A percentile compares a stretch with the other conserved stretches of the same genome.
phyloP scores from a whole-genome alignment of 345 rosid species.

The Viola odorata region DNA sequence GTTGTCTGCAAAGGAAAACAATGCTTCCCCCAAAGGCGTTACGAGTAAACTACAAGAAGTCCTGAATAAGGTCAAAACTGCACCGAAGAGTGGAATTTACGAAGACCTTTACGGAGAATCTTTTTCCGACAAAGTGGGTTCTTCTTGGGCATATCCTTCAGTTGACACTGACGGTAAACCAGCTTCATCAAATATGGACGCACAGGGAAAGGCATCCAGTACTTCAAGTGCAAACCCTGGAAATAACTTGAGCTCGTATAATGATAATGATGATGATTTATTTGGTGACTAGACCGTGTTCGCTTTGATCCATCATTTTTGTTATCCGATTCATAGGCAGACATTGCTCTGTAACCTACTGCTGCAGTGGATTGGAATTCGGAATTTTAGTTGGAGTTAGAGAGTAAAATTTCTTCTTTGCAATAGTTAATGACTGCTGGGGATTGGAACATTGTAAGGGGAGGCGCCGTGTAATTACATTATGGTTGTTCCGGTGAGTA shows the following conservation, averaged over 20 bases:
- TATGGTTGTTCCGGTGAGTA: no score
- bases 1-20: slow-evolving; percentile 34
- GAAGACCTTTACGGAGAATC: slow-evolving; percentile 79
- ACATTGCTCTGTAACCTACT: no score
- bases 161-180: slow-evolving; percentile 17
- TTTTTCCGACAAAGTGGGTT: slow-evolving; percentile 63
- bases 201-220: slow-evolving; percentile 17
- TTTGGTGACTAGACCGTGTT: slow-evolving; percentile 73
- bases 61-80: slow-evolving; percentile 53
- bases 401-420: no score
- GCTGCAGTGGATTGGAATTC: no score
- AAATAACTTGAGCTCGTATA: slow-evolving; percentile 17
- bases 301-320: no score
- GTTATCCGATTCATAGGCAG: no score
- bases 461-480: no score
- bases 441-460: no score
- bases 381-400: no score
- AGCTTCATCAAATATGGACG: slow-evolving; percentile 29
- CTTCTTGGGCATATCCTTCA: slow-evolving; percentile 71
- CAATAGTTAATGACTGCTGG: no score
- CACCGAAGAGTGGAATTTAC: slow-evolving; percentile 52
- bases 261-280: slow-evolving; percentile 62
- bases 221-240: slow-evolving; percentile 22
- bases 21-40: slow-evolving; percentile 43
- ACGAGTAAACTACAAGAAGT: slow-evolving; percentile 71